These are phyloP conservation scores for Populus ilicifolia DNA, from an alignment of 345 rosid genomes.

Conservation along the genomic window DNA sequence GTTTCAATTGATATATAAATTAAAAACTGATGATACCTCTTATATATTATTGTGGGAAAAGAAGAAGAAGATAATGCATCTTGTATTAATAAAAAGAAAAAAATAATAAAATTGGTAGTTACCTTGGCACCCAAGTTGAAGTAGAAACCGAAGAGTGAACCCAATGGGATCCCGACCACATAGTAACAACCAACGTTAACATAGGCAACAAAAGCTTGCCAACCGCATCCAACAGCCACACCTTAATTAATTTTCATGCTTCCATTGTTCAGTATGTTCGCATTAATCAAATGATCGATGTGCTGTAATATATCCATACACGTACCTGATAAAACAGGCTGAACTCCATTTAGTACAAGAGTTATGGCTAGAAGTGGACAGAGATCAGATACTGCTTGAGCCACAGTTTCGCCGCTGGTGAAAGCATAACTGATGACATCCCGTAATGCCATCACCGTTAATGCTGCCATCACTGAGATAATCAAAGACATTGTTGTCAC, in stretches of 20 bases:
- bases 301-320: not conserved
- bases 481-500: slow-evolving; percentile 44
- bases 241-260: slow-evolving; percentile 30
- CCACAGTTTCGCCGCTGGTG: slow-evolving; percentile 59
- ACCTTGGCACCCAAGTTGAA: slow-evolving; percentile 65
- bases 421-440: slow-evolving; percentile 54
- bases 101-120: not conserved
- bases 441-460: slow-evolving; percentile 30
- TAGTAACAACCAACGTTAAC: slow-evolving; percentile 71
- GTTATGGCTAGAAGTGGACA: slow-evolving; percentile 61
- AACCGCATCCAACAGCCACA: slow-evolving; percentile 83
- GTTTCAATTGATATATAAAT: too few relatives aligned
- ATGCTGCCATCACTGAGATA: slow-evolving; percentile 39
- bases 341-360: slow-evolving; percentile 61
- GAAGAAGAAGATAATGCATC: too few relatives aligned
- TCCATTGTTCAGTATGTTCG: not conserved
- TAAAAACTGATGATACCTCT: too few relatives aligned
- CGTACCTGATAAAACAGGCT: slow-evolving; percentile 70
- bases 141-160: slow-evolving; percentile 55
- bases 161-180: slow-evolving; percentile 63
- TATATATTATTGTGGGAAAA: too few relatives aligned
- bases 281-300: not conserved
- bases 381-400: slow-evolving; percentile 64
- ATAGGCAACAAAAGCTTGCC: slow-evolving; percentile 73
- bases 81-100: not conserved